These are phyloP conservation scores for Erythrobasidium hasegawianum DNA, from an alignment of 1,284 basidiomycete species.

Conservation along the genomic window DNA sequence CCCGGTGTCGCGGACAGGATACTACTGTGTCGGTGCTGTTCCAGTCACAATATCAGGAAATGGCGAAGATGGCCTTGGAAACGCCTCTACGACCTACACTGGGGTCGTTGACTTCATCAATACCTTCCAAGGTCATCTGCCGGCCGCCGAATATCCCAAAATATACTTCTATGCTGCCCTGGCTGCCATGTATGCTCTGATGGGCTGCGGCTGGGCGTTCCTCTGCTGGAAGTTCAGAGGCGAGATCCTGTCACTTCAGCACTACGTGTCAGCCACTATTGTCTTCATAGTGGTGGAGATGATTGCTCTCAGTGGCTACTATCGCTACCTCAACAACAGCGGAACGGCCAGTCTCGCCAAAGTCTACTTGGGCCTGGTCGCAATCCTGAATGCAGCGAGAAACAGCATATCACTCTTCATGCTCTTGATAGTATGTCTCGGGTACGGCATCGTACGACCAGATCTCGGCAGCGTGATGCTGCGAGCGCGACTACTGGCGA, in stretches of 20 bases:
- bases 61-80: not conserved
- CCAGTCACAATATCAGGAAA: conserved; percentile 41
- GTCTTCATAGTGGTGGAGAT: conserved; percentile 88
- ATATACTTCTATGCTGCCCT: conserved; percentile 85
- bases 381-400: conserved; percentile 85
- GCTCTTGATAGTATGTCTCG: conserved; percentile 69
- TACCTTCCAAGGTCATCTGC: conserved; percentile 79
- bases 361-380: conserved; percentile 69
- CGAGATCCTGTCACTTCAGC: conserved; percentile 80
- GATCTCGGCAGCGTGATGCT: conserved; percentile 73
- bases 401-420: conserved; percentile 95
- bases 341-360: conserved; percentile 51
- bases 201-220: conserved; percentile 75
- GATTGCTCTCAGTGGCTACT: conserved; percentile 82
- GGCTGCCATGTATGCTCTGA: conserved; percentile 67
- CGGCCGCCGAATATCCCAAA: conserved; percentile 97
- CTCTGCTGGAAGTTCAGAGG: conserved; percentile 75
- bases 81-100: conserved; percentile 55
- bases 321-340: conserved; percentile 84
- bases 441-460: conserved; percentile 47
- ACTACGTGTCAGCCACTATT: conserved; percentile 89
- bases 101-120: conserved; percentile 84
- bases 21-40: conserved; percentile 83
- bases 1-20: conserved; percentile 78
- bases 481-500: conserved; percentile 69